Evolutionary conservation across 176 grass and related monocot species (phyloP), one percentile per base, ranked within the genome.

Genomic region (Melocanna baccifera): DNA sequence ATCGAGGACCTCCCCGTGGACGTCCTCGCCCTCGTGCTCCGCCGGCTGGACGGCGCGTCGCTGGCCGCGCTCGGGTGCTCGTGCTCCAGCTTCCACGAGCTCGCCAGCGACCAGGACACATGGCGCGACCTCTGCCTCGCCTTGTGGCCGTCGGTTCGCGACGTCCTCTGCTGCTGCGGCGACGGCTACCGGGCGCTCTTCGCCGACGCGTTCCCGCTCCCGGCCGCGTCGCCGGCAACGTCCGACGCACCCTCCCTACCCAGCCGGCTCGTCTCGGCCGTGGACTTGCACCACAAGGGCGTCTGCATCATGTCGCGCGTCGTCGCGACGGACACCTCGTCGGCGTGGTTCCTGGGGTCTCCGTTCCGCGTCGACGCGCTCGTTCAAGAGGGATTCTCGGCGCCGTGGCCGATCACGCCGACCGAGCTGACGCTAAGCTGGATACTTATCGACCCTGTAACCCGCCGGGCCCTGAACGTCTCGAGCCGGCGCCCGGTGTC

Each of bases 321-420:
- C 15, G 51, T 92, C 6, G 93, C 92, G 32, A 91, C 93, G 2
- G 93, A 94, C 76, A 62, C 90, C 50, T 52, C 77, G 0, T 89
- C 93, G 26, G 50, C 22, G 45, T 96, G 93, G 93, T 99, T 96
- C 90, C 78, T 83, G 0, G 87, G 78, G 51, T 62, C 93, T 3
- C 93, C 96, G 47, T 99, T 99, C 88, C 90, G 91, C 67, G 65
- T 99, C 79, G 93, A 96, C 61, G 83, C 93, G 76, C 80, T 96
- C 39, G 70, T 92, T 5, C 81, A 87, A 74, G 87, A 93, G 32
- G 86, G 89, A 63, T 88, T 86, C 71, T 18, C 84, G 14, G 69
- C 73, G 30, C 63, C 88, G 20, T 4, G 51, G 22, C 37, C 51
- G 13, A 80, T 91, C 75, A 34, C 81, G 23, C 78, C 81, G 0